These are phyloP conservation scores for Wallacemonas rigidus DNA, from an alignment of 208 protist genomes.

Conservation along the genomic window DNA sequence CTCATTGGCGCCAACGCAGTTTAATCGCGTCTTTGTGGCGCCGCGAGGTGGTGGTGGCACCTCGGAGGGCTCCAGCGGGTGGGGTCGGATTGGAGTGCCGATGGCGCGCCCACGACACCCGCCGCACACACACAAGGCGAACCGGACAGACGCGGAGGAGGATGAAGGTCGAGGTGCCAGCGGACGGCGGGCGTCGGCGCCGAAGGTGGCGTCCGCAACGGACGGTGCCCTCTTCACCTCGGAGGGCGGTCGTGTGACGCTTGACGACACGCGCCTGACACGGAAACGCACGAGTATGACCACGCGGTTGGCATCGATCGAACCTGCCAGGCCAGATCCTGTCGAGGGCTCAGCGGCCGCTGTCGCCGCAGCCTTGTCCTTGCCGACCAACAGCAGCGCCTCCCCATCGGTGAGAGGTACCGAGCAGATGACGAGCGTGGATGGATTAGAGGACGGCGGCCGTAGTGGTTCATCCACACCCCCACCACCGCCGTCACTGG, in stretches of 20 bases:
- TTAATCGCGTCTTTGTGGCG: conserved; percentile 4
- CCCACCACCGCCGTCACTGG: not conserved
- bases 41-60: not conserved
- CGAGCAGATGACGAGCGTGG: not conserved
- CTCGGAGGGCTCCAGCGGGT: not conserved
- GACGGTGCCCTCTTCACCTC: not conserved
- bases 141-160: too few species aligned
- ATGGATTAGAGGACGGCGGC: not conserved
- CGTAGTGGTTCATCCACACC: conserved; percentile 4
- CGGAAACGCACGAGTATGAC: conserved; percentile 8
- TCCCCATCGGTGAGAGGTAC: not conserved
- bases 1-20: not conserved
- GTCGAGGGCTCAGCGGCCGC: not conserved
- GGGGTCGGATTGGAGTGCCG: not conserved
- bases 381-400: not conserved
- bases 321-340: not conserved
- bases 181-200: too few species aligned
- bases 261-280: conserved; percentile 14
- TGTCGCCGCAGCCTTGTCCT: not conserved
- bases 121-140: not conserved
- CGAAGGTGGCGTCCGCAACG: not conserved
- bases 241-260: not conserved
- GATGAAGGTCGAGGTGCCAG: too few species aligned
- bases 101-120: not conserved
- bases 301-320: conserved; percentile 1